A percentile compares a stretch with the other conserved stretches of the same genome.
phyloP scores from a whole-genome alignment of 768 basidiomycete genomes.

The Sarcomyxa edulis region DNA sequence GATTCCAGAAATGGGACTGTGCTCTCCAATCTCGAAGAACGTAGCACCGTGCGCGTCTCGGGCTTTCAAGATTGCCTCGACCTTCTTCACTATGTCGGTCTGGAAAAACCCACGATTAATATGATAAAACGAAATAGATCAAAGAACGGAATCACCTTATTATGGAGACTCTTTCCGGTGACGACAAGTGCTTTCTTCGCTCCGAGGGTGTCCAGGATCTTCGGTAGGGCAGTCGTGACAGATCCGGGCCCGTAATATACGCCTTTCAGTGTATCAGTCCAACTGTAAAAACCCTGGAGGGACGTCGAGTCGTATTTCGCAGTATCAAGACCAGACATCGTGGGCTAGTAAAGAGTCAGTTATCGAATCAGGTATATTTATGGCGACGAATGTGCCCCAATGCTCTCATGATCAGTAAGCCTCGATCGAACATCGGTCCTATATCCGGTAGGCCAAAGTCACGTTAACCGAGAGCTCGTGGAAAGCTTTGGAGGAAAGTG shows the following conservation, averaged over 20 bases:
- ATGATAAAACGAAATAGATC: not conserved
- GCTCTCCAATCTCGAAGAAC: constrained; percentile 71
- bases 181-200: constrained; percentile 64
- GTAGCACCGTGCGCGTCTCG: constrained; percentile 58
- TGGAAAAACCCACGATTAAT: constrained; percentile 14
- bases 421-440: constrained; percentile 4
- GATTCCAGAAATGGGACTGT: constrained; percentile 66
- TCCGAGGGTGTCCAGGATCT: constrained; percentile 47
- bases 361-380: too few relatives aligned
- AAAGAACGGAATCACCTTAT: constrained; percentile 60
- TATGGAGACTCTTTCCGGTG: constrained; percentile 63
- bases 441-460: too few relatives aligned
- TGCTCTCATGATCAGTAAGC: too few relatives aligned
- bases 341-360: constrained; percentile 6
- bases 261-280: constrained; percentile 61
- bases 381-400: too few relatives aligned
- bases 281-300: constrained; percentile 56
- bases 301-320: constrained; percentile 6
- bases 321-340: constrained; percentile 14
- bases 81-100: constrained; percentile 56
- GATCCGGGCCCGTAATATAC: constrained; percentile 73
- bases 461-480: too few relatives aligned
- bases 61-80: constrained; percentile 52
- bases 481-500: too few relatives aligned
- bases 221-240: constrained; percentile 55